Conservation (phyloP, 73 alveolate species). For the Breviolum minutum region DNA sequence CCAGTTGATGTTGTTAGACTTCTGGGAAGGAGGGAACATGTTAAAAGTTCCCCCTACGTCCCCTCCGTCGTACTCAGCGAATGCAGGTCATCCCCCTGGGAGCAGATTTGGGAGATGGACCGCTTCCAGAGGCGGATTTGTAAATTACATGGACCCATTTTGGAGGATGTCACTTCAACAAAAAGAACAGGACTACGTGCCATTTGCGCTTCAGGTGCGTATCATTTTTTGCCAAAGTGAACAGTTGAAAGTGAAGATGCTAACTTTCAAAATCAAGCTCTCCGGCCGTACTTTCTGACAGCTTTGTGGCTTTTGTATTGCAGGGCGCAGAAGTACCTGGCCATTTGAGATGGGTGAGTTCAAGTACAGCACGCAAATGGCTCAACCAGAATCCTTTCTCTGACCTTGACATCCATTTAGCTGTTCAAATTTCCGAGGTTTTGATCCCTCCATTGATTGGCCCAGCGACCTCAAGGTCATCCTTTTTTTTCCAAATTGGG, state of each 20-base stretch:
- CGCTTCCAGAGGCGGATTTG: slow-evolving; percentile 29
- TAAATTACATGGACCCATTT: not conserved
- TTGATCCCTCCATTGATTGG: slow-evolving; percentile 78
- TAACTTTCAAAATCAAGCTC: not conserved
- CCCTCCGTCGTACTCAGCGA: too few species aligned
- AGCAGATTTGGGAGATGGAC: slow-evolving; percentile 82
- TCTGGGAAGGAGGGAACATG: not conserved
- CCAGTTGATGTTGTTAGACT: not conserved
- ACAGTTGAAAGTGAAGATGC: not conserved
- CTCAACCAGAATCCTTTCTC: not conserved
- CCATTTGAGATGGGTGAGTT: slow-evolving; percentile 70
- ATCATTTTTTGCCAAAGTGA: not conserved
- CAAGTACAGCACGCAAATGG: slow-evolving; percentile 62
- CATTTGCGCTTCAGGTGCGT: slow-evolving; percentile 41
- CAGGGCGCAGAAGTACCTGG: slow-evolving; percentile 90
- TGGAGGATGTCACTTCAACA: not conserved
- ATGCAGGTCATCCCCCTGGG: slow-evolving; percentile 67
- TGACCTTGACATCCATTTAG: not conserved
- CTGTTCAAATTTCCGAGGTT: not conserved
- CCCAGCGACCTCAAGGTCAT: slow-evolving; percentile 67
- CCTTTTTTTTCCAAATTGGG: not conserved
- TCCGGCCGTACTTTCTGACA: not conserved
- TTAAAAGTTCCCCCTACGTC: not conserved
- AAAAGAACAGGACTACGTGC: slow-evolving; percentile 40
- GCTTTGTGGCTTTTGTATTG: not conserved